Evolutionary conservation across 257 asterid genomes (phyloP).

Genomic region (Fraxinus anomala): DNA sequence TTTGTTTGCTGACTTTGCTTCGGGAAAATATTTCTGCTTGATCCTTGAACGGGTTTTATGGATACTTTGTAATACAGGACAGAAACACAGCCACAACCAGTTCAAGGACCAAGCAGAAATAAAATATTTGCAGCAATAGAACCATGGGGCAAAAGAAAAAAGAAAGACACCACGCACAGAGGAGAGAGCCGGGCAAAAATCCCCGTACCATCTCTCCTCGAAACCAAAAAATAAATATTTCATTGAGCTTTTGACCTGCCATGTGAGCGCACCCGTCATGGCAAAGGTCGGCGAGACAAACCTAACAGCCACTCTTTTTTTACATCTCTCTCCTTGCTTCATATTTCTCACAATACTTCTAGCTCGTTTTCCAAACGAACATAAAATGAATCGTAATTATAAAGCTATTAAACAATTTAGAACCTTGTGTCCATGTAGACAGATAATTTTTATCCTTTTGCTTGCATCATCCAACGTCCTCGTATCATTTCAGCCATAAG

Average conservation of each 20-base stretch:
- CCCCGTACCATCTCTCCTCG: conserved; percentile 60
- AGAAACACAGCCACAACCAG: background rate
- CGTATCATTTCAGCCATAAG: background rate
- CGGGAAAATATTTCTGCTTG: background rate
- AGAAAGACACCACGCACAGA: conserved; percentile 34
- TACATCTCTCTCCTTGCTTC: background rate
- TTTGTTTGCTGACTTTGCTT: background rate
- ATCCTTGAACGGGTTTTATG: conserved; percentile 13
- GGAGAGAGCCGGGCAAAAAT: conserved; percentile 55
- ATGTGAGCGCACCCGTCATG: conserved; percentile 72
- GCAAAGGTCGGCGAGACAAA: conserved; percentile 48
- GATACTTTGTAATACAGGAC: background rate
- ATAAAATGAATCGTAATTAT: conserved; percentile 7
- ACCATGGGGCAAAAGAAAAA: background rate
- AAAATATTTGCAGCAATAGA: background rate
- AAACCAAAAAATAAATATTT: conserved; percentile 31
- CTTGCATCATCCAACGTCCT: background rate
- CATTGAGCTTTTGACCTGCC: conserved; percentile 51
- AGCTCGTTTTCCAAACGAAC: background rate
- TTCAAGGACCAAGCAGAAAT: conserved; percentile 16
- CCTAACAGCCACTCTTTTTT: conserved; percentile 22
- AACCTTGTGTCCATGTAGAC: background rate
- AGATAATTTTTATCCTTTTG: background rate
- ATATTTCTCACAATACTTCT: background rate
- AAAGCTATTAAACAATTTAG: background rate